These are phyloP conservation scores for Entomophthora muscae DNA, from an alignment of 371 early-diverging fungal species.

Conservation along the genomic window DNA sequence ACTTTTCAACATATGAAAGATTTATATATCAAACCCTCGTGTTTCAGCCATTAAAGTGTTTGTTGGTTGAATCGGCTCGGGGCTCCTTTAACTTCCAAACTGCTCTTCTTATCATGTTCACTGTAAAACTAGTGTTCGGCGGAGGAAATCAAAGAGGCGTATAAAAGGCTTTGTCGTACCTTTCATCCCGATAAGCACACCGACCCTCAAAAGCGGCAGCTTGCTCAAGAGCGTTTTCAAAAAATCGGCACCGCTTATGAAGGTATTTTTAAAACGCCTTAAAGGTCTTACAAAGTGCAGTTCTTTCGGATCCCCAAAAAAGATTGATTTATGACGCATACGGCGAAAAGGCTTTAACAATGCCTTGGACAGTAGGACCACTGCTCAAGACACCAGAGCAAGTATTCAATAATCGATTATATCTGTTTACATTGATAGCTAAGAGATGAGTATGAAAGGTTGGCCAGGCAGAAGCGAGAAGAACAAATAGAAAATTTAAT, in stretches of 20 bases:
- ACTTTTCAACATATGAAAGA: too few relatives aligned
- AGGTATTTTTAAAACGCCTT: slow-evolving; percentile 24
- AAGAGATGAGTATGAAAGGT: slow-evolving; percentile 66
- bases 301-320: slow-evolving; percentile 57
- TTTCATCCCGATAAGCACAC: slow-evolving; percentile 84
- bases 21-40: too few relatives aligned
- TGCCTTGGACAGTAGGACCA: slow-evolving; percentile 58
- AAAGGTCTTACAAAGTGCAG: slow-evolving; percentile 17
- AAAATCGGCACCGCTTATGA: slow-evolving; percentile 74
- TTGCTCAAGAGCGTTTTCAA: slow-evolving; percentile 64
- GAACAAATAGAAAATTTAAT: slow-evolving; percentile 66
- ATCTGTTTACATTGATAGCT: slow-evolving; percentile 21
- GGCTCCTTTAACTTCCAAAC: slow-evolving; percentile 8
- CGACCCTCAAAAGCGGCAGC: slow-evolving; percentile 23
- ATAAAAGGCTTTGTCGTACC: slow-evolving; percentile 56
- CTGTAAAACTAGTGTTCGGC: slow-evolving; percentile 65
- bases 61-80: too few relatives aligned
- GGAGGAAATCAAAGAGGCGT: slow-evolving; percentile 71
- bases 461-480: slow-evolving; percentile 40
- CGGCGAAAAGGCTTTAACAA: slow-evolving; percentile 66
- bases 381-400: slow-evolving; percentile 64
- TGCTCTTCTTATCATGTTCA: slow-evolving; percentile 1
- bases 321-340: slow-evolving; percentile 83
- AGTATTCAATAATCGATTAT: slow-evolving; percentile 19
- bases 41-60: too few relatives aligned